phyloP scores from a whole-genome alignment of 23 red algal genomes.

The Pyropia haitanensis region DNA sequence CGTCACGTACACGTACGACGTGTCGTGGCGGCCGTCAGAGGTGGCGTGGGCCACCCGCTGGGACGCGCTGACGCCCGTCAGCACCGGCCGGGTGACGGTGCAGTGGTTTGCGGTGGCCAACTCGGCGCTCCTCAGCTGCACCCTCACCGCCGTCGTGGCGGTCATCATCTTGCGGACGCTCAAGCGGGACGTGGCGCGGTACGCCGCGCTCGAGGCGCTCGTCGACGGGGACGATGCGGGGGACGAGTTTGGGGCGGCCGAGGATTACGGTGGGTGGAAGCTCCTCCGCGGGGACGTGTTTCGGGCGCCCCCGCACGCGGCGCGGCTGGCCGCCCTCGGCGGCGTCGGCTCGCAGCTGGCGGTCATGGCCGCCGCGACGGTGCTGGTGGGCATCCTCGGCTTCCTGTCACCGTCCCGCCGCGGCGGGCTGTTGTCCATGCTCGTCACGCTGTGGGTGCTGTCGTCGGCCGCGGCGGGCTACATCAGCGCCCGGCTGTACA shows the following conservation, averaged over 20 bases:
- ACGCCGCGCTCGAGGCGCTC: constrained; percentile 30
- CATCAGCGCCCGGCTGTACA: constrained; percentile 63
- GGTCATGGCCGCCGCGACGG: constrained; percentile 35
- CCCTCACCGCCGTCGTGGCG: constrained; percentile 61
- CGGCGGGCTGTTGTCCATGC: constrained; percentile 55
- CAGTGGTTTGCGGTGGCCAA: constrained; percentile 93
- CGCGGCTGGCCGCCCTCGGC: constrained; percentile 61
- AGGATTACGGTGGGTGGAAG: constrained; percentile 86
- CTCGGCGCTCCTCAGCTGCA: constrained; percentile 56
- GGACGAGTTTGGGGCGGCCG: constrained; percentile 42
- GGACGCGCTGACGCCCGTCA: constrained; percentile 71
- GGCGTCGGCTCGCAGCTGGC: constrained; percentile 74
- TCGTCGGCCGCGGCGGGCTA: constrained; percentile 65
- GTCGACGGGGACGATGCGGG: constrained; percentile 27
- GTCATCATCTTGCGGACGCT: constrained; percentile 85
- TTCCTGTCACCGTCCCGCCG: constrained; percentile 80
- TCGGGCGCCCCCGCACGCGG: constrained; percentile 46
- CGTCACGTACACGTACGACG: constrained; percentile 63
- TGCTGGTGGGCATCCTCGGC: constrained; percentile 61
- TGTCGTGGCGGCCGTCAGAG: constrained; percentile 49
- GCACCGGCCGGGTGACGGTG: constrained; percentile 34
- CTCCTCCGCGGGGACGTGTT: constrained; percentile 94
- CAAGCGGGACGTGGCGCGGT: constrained; percentile 74
- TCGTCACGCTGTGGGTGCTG: constrained; percentile 63
- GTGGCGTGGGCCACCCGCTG: constrained; percentile 81